Base-by-base conservation (phyloP, 768 basidiomycete genomes). In the Pleurotus sapidus region DNA sequence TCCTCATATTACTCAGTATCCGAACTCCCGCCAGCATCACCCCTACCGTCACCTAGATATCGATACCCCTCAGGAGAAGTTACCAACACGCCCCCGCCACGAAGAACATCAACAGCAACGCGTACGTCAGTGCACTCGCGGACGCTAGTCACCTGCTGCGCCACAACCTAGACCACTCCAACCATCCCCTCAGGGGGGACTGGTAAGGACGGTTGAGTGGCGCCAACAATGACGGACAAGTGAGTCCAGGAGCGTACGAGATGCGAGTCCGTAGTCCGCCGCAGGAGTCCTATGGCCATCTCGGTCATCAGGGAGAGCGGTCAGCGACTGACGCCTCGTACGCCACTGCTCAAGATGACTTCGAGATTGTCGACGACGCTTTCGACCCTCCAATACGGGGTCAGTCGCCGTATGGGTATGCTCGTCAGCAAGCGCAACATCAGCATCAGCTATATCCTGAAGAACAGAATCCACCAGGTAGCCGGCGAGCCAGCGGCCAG, bases 1-100 rank as follows among this genome's bases (percentile, higher is more conserved):
- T 59, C 70, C 7, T 90, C 90, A 15, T 89, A 88, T 64, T 91
- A 91, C 66, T 88, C 89, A 17, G 81, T 76, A 5, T 87, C 80
- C 4, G 85, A 88, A 39, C 74, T 91, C 23, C 86, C 88, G 1
- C 64, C 75, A 3, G 77, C 84, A 11, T 88, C 88, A 4, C 87
- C 88, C 0, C 65, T 83, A 43, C 82, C 86, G 2, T 77, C 77
- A 27, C 73, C 84, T 4, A 68, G 75, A 57, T 81, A 80, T 65
- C 74, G 68, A 51, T 76, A 75, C 55, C 62, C 83, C 1, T 64
- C 72, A 37, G 82, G 80, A 5, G 79, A 82, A 59, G 65, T 79
- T 4, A 78, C 74, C 34, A 77, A 67, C 54, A 75, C 71, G 25
- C 76, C 77, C 34, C 77, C 75, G 30, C 77, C 69, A 63, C 70